These are phyloP conservation scores for Rickenella mellea DNA, from an alignment of 768 basidiomycete genomes.

Conservation along the genomic window DNA sequence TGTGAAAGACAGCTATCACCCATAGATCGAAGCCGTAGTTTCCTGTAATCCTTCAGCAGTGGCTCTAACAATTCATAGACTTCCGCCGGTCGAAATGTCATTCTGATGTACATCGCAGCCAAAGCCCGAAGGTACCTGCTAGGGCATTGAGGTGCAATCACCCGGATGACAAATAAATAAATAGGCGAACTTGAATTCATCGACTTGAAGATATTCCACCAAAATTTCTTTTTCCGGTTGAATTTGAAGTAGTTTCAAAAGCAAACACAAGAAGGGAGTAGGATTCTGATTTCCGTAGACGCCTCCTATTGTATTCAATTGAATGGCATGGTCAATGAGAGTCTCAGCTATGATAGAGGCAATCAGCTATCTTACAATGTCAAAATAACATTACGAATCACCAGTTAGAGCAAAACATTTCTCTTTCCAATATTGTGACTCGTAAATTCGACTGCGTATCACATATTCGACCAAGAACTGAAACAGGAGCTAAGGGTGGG, in stretches of 20 bases:
- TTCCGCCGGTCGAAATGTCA: slow-evolving; percentile 87
- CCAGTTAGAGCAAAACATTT: slow-evolving; percentile 97
- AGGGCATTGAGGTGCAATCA: neutral
- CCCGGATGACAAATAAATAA: neutral
- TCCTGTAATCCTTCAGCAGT: slow-evolving; percentile 86
- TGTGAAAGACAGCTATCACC: slow-evolving; percentile 38
- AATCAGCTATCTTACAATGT: slow-evolving; percentile 2
- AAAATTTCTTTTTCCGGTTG: slow-evolving; percentile 98
- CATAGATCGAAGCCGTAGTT: slow-evolving; percentile 73
- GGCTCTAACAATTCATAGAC: slow-evolving; percentile 93
- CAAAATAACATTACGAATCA: slow-evolving; percentile 16
- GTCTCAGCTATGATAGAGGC: slow-evolving; percentile 56
- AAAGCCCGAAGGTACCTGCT: slow-evolving; percentile 86
- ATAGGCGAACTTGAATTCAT: slow-evolving; percentile 91
- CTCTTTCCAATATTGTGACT: slow-evolving; percentile 94
- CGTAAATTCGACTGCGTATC: slow-evolving; percentile 93
- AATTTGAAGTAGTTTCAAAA: slow-evolving; percentile 90
- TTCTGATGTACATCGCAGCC: slow-evolving; percentile 87
- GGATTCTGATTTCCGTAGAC: slow-evolving; percentile 94
- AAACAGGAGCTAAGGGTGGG: slow-evolving; percentile 16
- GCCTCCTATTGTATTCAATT: slow-evolving; percentile 75
- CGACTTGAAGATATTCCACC: slow-evolving; percentile 88
- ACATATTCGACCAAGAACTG: slow-evolving; percentile 94
- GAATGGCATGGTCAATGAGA: slow-evolving; percentile 88
- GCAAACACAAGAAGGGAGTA: slow-evolving; percentile 86